Percentiles rank a stretch among this genome's conserved stretches.
These are phyloP conservation scores for Tolypocladium ophioglossoides DNA, from an alignment of 2,329 filamentous ascomycete genomes.

Conservation along the genomic window DNA sequence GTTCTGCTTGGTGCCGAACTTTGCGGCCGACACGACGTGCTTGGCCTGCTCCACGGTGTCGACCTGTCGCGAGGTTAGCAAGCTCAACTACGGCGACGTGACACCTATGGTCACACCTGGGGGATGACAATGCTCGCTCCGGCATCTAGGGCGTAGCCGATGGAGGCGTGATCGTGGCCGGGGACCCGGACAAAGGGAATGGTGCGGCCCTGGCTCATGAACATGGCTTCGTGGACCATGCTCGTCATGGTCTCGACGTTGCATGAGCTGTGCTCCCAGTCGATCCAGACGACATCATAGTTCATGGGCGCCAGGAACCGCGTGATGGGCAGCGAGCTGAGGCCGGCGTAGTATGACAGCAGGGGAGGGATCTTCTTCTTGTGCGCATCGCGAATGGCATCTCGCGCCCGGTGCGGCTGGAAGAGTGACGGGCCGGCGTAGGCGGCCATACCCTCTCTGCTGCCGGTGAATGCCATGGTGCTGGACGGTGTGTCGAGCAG, in stretches of 20 bases:
- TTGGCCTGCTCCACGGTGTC: constrained; percentile 35
- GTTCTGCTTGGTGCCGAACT: constrained; percentile 27
- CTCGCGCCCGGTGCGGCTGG: constrained; percentile 32
- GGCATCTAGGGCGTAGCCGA: constrained; percentile 35
- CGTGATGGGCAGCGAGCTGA: constrained; percentile 27
- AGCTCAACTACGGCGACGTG: neutral
- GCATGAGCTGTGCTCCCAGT: constrained; percentile 37
- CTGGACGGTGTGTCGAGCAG: neutral
- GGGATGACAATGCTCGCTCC: constrained; percentile 37
- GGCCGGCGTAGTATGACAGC: constrained; percentile 29
- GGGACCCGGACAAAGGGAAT: constrained; percentile 35
- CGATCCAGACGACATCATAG: constrained; percentile 33
- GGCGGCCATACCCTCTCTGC: constrained; percentile 24
- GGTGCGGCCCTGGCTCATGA: constrained; percentile 32
- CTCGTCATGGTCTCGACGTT: constrained; percentile 39
- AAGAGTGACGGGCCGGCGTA: constrained; percentile 33
- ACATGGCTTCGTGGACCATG: constrained; percentile 35
- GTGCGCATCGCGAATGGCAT: constrained; percentile 35
- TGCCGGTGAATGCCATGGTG: neutral
- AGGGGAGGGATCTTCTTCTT: constrained; percentile 32
- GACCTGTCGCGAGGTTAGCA: constrained; percentile 11
- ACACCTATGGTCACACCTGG: constrained; percentile 12
- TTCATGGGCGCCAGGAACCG: constrained; percentile 31
- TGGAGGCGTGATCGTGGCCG: constrained; percentile 34
- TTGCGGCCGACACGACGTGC: constrained; percentile 30